Base-by-base conservation (phyloP, 208 protist genomes). In the Leishmania mexicana region DNA sequence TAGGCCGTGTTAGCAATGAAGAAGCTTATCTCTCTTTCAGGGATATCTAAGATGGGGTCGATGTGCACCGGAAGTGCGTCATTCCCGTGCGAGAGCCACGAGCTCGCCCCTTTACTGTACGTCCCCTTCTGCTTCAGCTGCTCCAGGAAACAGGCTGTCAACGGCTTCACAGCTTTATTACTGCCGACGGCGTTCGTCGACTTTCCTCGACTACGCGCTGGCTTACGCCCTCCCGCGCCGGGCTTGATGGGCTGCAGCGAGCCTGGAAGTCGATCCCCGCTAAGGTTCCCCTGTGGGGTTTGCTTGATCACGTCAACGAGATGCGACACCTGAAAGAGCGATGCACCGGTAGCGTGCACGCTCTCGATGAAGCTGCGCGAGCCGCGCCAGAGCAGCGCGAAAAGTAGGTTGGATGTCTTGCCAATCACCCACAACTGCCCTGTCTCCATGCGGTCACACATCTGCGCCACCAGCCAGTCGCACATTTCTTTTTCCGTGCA, bases 401-500 rank as follows among this genome's bases (percentile, higher is more conserved):
- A 78, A 5, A 89, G 74, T 8, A 92, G 35, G 0, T 65, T 8
- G 21, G 67, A 82, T 31, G 88, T 83, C 75, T 94, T 94, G 15
- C 79, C 19, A 0, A 87, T 74, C 8, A 80, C 64, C 85, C 88
- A 92, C 3, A 84, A 0, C 81, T 94, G 87, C 3, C 85, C 86
- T 13, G 83, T 88, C 31, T 60, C 35, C 13, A 88, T 40, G 38
- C 86, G 79, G 31, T 90, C 87, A n/a, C 60, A 75, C 45, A 94
- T 70, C 80, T 92, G 84, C 68, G 78, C 67, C 54, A 89, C 76
- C 7, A 92, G 24, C 81, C 84, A 92, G 31, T 64, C 49, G 79
- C 79, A 90, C 72, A 83, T 81, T 76, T 91, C 88, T 3, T 58
- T 28, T 51, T 75, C 51, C 10, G 86, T 89, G 84, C 90, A 94